Percentiles rank a stretch among this genome's conserved stretches.
phyloP scores from a whole-genome alignment of 495 filamentous ascomycete species.

The Friedmanniomyces simplex region DNA sequence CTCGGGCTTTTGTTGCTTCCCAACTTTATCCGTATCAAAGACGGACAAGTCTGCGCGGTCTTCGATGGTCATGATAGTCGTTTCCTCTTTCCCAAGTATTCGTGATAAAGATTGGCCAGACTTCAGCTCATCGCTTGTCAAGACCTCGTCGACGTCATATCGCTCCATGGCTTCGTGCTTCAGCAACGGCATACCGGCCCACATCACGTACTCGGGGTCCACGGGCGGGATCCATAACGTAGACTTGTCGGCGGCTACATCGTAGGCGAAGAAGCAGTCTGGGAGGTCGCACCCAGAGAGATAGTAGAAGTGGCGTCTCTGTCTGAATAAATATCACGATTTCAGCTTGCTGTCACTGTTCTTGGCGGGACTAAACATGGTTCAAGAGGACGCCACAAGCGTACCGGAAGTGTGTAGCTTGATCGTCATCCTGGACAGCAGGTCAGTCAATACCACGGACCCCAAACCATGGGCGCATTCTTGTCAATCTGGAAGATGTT shows the following conservation, averaged over 20 bases:
- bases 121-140: conserved; percentile 60
- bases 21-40: conserved; percentile 46
- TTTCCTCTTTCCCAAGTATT: conserved; percentile 21
- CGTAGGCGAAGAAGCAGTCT: conserved; percentile 74
- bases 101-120: conserved; percentile 28
- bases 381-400: no score
- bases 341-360: no score
- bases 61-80: conserved; percentile 56
- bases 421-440: conserved; percentile 66
- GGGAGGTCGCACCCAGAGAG: conserved; percentile 75
- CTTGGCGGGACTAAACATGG: no score
- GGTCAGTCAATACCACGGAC: conserved; percentile 1
- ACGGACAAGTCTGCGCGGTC: conserved; percentile 56
- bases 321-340: conserved; percentile 49
- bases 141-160: conserved; percentile 77
- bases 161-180: conserved; percentile 56
- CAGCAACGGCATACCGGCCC: conserved; percentile 80
- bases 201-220: conserved; percentile 84
- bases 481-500: no score
- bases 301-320: conserved; percentile 92
- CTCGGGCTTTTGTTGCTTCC: background rate
- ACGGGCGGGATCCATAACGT: conserved; percentile 90
- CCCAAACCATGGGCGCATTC: background rate
- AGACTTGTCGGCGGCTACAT: conserved; percentile 56
- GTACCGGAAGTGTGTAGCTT: conserved; percentile 65